Evolutionary conservation across 768 basidiomycete species (phyloP).

Genomic region (Sarcodon aspratus): DNA sequence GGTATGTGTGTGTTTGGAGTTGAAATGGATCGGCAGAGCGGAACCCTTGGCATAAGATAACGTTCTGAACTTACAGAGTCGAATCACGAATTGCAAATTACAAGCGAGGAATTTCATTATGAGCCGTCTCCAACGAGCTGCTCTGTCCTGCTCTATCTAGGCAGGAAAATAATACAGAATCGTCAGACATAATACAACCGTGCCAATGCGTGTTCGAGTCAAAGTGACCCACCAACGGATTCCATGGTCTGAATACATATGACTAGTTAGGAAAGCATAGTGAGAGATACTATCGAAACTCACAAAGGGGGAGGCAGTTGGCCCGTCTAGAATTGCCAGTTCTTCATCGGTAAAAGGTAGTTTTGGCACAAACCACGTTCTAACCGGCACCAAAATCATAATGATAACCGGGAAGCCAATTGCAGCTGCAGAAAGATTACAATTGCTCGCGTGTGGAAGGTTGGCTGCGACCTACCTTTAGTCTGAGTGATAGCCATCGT

Average conservation of each 20-base stretch:
- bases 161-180: too few relatives aligned
- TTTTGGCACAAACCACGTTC: slow-evolving; percentile 59
- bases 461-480: slow-evolving; percentile 37
- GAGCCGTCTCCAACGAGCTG: too few relatives aligned
- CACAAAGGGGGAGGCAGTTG: slow-evolving; percentile 81
- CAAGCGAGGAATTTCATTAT: too few relatives aligned
- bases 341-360: slow-evolving; percentile 72
- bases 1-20: too few relatives aligned
- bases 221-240: slow-evolving; percentile 26
- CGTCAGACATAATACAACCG: too few relatives aligned
- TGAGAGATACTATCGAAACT: slow-evolving; percentile 19
- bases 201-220: background rate
- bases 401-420: slow-evolving; percentile 90
- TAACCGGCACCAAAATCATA: slow-evolving; percentile 68
- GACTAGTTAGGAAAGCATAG: background rate
- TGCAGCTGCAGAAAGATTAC: slow-evolving; percentile 38
- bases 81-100: too few relatives aligned
- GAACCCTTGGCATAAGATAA: too few relatives aligned
- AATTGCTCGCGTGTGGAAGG: background rate
- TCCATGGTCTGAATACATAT: slow-evolving; percentile 26
- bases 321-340: slow-evolving; percentile 76
- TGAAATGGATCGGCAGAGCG: too few relatives aligned
- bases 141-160: too few relatives aligned
- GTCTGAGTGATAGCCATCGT: slow-evolving; percentile 91
- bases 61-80: too few relatives aligned